Conservation (phyloP, 2,329 filamentous ascomycete species). For the Apiospora sp. region DNA sequence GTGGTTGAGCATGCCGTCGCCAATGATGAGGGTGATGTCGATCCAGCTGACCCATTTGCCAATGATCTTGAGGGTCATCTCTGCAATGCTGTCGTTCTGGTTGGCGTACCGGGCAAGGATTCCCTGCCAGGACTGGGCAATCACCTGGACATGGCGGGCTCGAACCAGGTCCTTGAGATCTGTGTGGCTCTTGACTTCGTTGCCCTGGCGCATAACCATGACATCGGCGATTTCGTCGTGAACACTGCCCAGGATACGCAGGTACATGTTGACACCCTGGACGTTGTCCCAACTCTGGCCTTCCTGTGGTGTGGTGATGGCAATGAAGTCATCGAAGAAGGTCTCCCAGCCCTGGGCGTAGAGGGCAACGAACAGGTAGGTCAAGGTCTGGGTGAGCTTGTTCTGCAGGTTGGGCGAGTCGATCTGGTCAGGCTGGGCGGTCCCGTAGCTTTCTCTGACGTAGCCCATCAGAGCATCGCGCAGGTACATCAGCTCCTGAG, state of each 20-base stretch:
- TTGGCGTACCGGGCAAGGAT: slow-evolving; percentile 81
- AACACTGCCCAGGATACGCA: slow-evolving; percentile 86
- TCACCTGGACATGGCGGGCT: slow-evolving; percentile 85
- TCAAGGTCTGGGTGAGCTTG: slow-evolving; percentile 95
- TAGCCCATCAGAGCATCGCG: slow-evolving; percentile 86
- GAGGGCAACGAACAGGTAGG: slow-evolving; percentile 87
- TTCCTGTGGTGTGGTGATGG: slow-evolving; percentile 71
- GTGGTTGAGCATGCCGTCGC: slow-evolving; percentile 83
- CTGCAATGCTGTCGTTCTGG: slow-evolving; percentile 75
- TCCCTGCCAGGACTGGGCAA: slow-evolving; percentile 90
- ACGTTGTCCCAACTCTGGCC: slow-evolving; percentile 72
- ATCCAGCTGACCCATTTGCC: slow-evolving; percentile 99
- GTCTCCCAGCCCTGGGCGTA: slow-evolving; percentile 87
- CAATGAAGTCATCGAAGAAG: slow-evolving; percentile 90
- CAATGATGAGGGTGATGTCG: slow-evolving; percentile 92
- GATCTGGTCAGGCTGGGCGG: slow-evolving; percentile 60
- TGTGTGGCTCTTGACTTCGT: slow-evolving; percentile 85
- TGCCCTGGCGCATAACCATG: slow-evolving; percentile 78
- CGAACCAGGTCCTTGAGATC: slow-evolving; percentile 92
- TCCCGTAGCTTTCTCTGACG: slow-evolving; percentile 76
- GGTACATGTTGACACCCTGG: slow-evolving; percentile 82
- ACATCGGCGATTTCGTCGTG: slow-evolving; percentile 98
- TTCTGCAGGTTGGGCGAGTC: slow-evolving; percentile 88
- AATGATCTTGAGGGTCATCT: slow-evolving; percentile 90
- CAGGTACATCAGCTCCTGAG: slow-evolving; percentile 75